Percentiles rank a stretch among this genome's conserved stretches.
Conservation (phyloP, 2,329 filamentous ascomycete genomes). For the Pestalotiopsis sp. region DNA sequence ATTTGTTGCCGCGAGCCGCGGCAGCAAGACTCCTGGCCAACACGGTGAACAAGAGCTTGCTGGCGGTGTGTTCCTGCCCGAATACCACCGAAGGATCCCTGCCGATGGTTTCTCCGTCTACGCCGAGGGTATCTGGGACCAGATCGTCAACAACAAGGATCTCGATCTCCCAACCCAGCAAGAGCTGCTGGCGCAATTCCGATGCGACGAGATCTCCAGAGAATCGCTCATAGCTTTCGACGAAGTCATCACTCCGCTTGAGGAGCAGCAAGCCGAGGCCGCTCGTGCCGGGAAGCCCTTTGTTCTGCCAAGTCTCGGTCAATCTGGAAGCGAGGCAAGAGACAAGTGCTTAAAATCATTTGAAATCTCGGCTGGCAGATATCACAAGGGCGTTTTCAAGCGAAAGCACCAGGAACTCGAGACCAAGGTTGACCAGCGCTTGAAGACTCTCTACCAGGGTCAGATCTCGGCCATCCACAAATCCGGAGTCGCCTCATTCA, state of each 20-base stretch:
- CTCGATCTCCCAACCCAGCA: conserved; percentile 95
- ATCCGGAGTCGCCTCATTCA: conserved; percentile 80
- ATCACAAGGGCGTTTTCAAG: conserved; percentile 93
- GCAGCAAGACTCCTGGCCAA: conserved; percentile 62
- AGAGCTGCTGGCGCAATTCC: conserved; percentile 93
- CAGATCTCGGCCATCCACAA: conserved; percentile 91
- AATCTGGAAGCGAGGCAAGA: conserved; percentile 72
- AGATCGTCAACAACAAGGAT: conserved; percentile 99
- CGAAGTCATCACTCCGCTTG: conserved; percentile 76
- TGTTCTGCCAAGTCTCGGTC: conserved; percentile 76
- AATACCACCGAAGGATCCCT: conserved; percentile 94
- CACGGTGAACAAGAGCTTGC: conserved; percentile 72
- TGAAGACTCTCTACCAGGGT: conserved; percentile 87
- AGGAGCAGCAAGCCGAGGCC: conserved; percentile 81
- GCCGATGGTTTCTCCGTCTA: conserved; percentile 97
- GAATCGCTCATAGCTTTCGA: conserved; percentile 89
- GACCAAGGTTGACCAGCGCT: conserved; percentile 80
- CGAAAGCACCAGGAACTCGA: conserved; percentile 86
- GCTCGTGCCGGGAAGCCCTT: conserved; percentile 71
- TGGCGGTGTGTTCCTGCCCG: conserved; percentile 84
- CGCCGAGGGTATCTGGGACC: conserved; percentile 93
- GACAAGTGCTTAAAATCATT: conserved; percentile 79
- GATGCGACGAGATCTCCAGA: conserved; percentile 93
- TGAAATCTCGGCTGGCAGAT: conserved; percentile 86
- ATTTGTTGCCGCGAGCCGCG: conserved; percentile 80